Evolutionary conservation across 331 rosid genomes (phyloP).

Genomic region (Prunus yedoensis): DNA sequence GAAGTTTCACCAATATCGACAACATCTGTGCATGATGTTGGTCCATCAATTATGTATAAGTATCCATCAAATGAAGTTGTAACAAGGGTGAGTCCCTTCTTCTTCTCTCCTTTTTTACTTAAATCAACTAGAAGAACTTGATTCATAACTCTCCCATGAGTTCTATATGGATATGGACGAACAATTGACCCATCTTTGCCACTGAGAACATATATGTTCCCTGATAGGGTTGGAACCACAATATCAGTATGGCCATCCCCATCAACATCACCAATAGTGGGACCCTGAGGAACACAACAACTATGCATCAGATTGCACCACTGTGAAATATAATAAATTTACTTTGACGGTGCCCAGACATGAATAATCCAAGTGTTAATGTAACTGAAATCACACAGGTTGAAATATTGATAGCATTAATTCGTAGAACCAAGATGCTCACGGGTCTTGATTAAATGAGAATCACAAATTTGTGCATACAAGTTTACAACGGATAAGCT

Average conservation of each 20-base stretch:
- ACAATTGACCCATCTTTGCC: slow-evolving; percentile 90
- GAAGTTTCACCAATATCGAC: slow-evolving; percentile 99
- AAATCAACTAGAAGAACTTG: slow-evolving; percentile 88
- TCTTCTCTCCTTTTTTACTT: slow-evolving; percentile 69
- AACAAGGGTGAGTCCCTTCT: slow-evolving; percentile 83
- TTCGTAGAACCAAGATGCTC: background rate
- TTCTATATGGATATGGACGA: slow-evolving; percentile 80
- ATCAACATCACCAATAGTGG: slow-evolving; percentile 86
- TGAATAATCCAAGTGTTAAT: background rate
- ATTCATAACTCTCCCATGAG: slow-evolving; percentile 94
- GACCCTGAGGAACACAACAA: slow-evolving; percentile 56
- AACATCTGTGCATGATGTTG: slow-evolving; percentile 95
- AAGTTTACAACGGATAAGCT: background rate
- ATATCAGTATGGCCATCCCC: slow-evolving; percentile 97
- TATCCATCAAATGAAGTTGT: slow-evolving; percentile 96
- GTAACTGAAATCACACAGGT: background rate
- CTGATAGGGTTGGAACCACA: slow-evolving; percentile 88
- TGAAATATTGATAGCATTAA: background rate
- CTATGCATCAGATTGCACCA: slow-evolving; percentile 5
- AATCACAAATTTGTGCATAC: background rate
- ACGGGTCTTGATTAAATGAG: background rate
- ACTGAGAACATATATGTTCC: slow-evolving; percentile 87
- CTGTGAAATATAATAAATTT: background rate
- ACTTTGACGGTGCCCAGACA: background rate
- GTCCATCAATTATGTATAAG: slow-evolving; percentile 92